phyloP scores from a whole-genome alignment of 164 flowering plant genomes.

The Stephania japonica region DNA sequence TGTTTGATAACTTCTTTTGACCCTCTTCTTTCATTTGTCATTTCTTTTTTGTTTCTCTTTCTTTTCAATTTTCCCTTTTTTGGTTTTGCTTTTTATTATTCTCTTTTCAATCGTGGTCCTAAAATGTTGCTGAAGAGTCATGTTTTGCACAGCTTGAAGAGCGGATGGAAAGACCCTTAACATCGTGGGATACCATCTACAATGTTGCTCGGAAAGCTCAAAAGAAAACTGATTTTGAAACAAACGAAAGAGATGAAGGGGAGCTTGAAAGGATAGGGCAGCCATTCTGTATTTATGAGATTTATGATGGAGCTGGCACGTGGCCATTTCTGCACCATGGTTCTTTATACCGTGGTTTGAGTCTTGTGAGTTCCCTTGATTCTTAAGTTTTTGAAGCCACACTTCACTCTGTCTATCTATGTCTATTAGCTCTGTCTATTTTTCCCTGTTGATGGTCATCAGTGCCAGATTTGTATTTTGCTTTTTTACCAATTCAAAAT shows the following conservation, averaged over 20 bases:
- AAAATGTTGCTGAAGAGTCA: constrained; percentile 15
- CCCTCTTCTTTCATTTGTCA: not conserved
- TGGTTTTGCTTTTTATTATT: not conserved
- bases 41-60: not conserved
- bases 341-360: constrained; percentile 90
- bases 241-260: constrained; percentile 94
- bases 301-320: constrained; percentile 76
- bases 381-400: not conserved
- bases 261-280: constrained; percentile 97
- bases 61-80: not conserved
- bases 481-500: not conserved
- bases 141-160: constrained; percentile 57
- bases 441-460: not conserved
- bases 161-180: constrained; percentile 60
- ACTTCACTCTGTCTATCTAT: not conserved
- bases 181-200: constrained; percentile 82
- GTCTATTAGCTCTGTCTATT: not conserved
- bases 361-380: constrained; percentile 63
- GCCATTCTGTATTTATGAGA: constrained; percentile 83
- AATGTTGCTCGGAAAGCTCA: constrained; percentile 80
- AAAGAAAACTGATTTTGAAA: constrained; percentile 71
- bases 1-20: not conserved
- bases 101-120: not conserved
- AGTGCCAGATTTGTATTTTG: not conserved
- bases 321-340: constrained; percentile 96